Evolutionary conservation across 805 yeast species (phyloP).

Genomic region (Metschnikowia cerradonensis): DNA sequence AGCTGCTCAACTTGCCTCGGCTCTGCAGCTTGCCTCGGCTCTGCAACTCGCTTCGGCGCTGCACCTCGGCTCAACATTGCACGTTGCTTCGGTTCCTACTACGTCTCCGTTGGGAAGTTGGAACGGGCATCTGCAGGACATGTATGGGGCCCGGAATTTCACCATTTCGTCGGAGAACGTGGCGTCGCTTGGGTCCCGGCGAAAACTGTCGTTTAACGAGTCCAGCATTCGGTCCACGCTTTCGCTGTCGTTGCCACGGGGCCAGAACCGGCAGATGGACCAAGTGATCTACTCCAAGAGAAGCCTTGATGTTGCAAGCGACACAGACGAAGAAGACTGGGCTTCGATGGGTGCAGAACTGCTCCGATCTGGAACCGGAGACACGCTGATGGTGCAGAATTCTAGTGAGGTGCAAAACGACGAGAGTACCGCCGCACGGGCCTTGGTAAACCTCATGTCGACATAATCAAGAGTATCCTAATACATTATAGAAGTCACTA

Average conservation of each 20-base stretch:
- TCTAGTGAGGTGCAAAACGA: slow-evolving; percentile 22
- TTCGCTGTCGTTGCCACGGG: slow-evolving; percentile 22
- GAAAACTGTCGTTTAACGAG: slow-evolving; percentile 43
- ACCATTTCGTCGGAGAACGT: slow-evolving; percentile 19
- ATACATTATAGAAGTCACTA: no score
- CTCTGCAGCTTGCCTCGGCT: slow-evolving; percentile 11
- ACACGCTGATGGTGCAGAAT: slow-evolving; percentile 5
- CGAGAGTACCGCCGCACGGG: slow-evolving; percentile 57
- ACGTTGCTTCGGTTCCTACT: slow-evolving; percentile 18
- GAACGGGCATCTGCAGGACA: slow-evolving; percentile 13
- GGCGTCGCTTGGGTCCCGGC: slow-evolving; percentile 21
- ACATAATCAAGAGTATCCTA: neutral
- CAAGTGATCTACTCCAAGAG: slow-evolving; percentile 3
- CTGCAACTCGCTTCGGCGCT: slow-evolving; percentile 19
- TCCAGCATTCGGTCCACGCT: slow-evolving; percentile 41
- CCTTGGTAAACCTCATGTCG: slow-evolving; percentile 56
- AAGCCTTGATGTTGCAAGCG: slow-evolving; percentile 33
- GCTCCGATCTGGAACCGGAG: slow-evolving; percentile 36
- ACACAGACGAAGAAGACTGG: slow-evolving; percentile 99
- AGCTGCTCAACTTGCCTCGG: slow-evolving; percentile 19
- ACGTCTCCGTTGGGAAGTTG: slow-evolving; percentile 25
- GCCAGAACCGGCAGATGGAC: slow-evolving; percentile 4
- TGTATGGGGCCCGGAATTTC: slow-evolving; percentile 7
- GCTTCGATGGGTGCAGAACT: slow-evolving; percentile 78
- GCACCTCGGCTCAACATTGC: neutral